phyloP scores from a whole-genome alignment of 371 early-diverging fungal species.

The Dentiscutata heterogama region DNA sequence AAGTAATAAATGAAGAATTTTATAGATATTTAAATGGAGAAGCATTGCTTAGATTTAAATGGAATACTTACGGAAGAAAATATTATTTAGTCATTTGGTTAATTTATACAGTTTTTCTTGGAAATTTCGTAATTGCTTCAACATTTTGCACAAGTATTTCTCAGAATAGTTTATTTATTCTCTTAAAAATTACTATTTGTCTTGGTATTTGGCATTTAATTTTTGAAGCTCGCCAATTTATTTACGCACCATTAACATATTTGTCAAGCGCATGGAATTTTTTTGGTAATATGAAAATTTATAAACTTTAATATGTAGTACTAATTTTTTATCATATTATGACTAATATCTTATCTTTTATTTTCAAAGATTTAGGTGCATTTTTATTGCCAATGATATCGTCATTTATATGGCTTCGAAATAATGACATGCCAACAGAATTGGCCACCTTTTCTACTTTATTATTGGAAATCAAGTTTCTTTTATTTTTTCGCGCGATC shows the following conservation, averaged over 20 bases:
- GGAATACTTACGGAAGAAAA: too few species aligned
- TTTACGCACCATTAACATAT: not conserved
- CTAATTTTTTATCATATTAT: not conserved
- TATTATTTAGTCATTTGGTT: slow-evolving; percentile 11
- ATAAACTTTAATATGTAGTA: too few species aligned
- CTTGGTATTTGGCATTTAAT: too few species aligned
- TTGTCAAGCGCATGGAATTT: not conserved
- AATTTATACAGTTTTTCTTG: not conserved
- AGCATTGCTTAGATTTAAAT: too few species aligned
- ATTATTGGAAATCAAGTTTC: too few species aligned
- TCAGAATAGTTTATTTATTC: not conserved
- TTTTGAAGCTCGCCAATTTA: slow-evolving; percentile 1
- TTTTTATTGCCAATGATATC: not conserved
- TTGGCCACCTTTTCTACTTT: too few species aligned
- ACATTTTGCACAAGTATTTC: not conserved
- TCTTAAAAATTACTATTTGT: not conserved
- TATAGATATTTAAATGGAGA: too few species aligned
- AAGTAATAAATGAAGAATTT: too few species aligned
- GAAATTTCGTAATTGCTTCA: not conserved
- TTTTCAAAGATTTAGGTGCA: not conserved
- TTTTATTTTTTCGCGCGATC: not conserved
- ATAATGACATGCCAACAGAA: too few species aligned
- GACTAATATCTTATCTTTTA: too few species aligned
- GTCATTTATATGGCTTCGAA: not conserved
- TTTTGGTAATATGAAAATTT: too few species aligned